Evolutionary conservation across 1,139 yeast genomes (phyloP), one percentile per base, ranked within the genome.

Genomic region (Geotrichum fermentans): DNA sequence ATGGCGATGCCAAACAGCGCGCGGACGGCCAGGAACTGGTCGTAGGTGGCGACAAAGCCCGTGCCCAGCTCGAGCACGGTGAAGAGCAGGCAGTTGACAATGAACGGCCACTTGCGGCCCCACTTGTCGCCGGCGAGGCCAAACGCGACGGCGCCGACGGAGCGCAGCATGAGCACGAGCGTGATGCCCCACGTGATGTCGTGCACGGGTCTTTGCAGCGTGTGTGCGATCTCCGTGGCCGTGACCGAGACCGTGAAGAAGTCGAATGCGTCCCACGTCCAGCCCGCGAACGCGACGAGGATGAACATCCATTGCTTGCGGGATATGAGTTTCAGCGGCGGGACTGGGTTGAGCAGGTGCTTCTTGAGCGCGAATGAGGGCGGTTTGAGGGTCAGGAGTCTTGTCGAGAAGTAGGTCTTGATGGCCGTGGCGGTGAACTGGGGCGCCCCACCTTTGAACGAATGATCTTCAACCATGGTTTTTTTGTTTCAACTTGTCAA

Each of bases 191-290:
- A 84, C 3, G 90, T 79, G 54, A 84, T 73, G 45, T 77, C 76
- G 32, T 76, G 73, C 33, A 77, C 77, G 13, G 71, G 57, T 29
- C 70, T 73, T 52, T 71, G 70, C 50, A 84, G 74, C 33, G 77
- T 70, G 29, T 62, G 57, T 3, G 92, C 87, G 47, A 84, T 73
- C 7, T 66, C 68, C 1, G 79, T 56, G 16, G 82, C 82, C 53
- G 82, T 76, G 40, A 82, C 72, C 5, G 86, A 78, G 13, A 83
- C 83, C 26, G 83, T 73, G 64, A 84, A 85, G 66, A 82, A 85
- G 66, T 84, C 94, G 64, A 83, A 74, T 2, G 94, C 84, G 64
- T 84, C 94, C 76, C 86, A 75, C 3, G 88, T 74, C 94, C 94
- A 85, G 28, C 84, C 87, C 53, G 73, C 61, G 58, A 81, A 80